A percentile compares a stretch with the other conserved stretches of the same genome.
Evolutionary conservation across 495 filamentous ascomycete species (phyloP).

Genomic region (Aspergillus homomorphus): DNA sequence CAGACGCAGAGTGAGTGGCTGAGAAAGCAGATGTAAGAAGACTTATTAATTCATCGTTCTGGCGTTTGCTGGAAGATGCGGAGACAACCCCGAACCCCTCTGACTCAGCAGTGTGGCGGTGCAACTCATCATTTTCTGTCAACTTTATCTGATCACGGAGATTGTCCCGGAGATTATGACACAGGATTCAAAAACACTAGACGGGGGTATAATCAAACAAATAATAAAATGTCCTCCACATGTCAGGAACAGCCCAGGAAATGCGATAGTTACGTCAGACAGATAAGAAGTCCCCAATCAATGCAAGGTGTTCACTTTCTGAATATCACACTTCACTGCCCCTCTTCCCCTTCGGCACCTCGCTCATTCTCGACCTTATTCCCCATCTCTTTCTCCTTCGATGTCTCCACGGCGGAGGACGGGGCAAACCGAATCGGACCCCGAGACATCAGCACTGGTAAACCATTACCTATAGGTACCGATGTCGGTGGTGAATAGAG

Average conservation of each 20-base stretch:
- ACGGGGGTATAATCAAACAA: no score
- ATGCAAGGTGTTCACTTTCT: no score
- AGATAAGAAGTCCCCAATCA: no score
- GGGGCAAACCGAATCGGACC: slow-evolving; percentile 50
- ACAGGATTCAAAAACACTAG: no score
- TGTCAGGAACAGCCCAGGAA: no score
- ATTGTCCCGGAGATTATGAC: slow-evolving; percentile 20
- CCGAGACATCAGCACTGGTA: slow-evolving; percentile 52
- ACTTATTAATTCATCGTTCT: slow-evolving; percentile 1
- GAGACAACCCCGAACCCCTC: slow-evolving; percentile 18
- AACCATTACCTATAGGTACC: slow-evolving; percentile 37
- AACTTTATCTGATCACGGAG: slow-evolving; percentile 31
- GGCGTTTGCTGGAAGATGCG: slow-evolving; percentile 28
- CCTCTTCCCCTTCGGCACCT: no score
- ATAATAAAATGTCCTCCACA: no score
- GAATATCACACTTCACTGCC: no score
- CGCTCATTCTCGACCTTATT: neutral
- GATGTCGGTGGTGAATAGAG: slow-evolving; percentile 32
- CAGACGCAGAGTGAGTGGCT: slow-evolving; percentile 3
- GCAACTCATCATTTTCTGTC: slow-evolving; percentile 2
- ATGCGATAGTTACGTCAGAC: no score
- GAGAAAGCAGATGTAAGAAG: slow-evolving; percentile 7
- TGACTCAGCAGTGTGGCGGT: slow-evolving; percentile 24
- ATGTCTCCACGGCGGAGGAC: neutral
- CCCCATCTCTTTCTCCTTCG: neutral